Evolutionary conservation across 139 green algal genomes (phyloP), one percentile per base, ranked within the genome.

Genomic region (Haematococcus sp.): DNA sequence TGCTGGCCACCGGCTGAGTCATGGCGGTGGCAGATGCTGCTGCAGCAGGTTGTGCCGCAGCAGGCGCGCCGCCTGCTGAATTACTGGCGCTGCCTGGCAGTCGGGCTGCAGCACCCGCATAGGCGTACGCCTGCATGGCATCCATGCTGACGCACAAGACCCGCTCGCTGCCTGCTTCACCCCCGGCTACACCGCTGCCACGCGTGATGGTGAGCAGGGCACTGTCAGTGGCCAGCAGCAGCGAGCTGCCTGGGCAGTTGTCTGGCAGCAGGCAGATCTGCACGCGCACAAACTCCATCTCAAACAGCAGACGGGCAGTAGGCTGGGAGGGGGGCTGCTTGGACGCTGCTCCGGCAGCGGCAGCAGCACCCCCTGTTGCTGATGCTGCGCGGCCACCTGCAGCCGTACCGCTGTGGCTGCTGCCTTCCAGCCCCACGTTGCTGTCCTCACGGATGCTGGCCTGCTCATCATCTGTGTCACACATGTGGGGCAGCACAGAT

Each of bases 281-380:
- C 70, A 93, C 81, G 20, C 85, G 69, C 31, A 80, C 61, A 34
- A 92, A 88, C 71, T 92, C 81, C 23, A 94, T 84, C 63, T 90
- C 73, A 40, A 87, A 93, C 31, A 77, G 70, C 49, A 88, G 70
- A 68, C 77, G 60, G 7, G 11, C 40, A 49, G 40, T 49, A 11
- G 40, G 40, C 40, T 7, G 7, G 40, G 40, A 49, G 7, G 16
- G 66, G 16, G 1, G 46, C 43, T 22, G 32, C 64, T 22, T n/a
- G n/a, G n/a, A n/a, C n/a, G n/a, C n/a, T n/a, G n/a, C n/a, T n/a
- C n/a, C n/a, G n/a, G n/a, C n/a, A n/a, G n/a, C n/a, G n/a, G n/a
- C n/a, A n/a, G n/a, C n/a, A 23, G 1, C 19, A 22, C 2, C 64
- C 51, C 5, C 28, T 35, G 30, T 30, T 3, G 32, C 34, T n/a